These are phyloP conservation scores for Leptodermis oblonga DNA, from an alignment of 257 asterid species.

Conservation along the genomic window DNA sequence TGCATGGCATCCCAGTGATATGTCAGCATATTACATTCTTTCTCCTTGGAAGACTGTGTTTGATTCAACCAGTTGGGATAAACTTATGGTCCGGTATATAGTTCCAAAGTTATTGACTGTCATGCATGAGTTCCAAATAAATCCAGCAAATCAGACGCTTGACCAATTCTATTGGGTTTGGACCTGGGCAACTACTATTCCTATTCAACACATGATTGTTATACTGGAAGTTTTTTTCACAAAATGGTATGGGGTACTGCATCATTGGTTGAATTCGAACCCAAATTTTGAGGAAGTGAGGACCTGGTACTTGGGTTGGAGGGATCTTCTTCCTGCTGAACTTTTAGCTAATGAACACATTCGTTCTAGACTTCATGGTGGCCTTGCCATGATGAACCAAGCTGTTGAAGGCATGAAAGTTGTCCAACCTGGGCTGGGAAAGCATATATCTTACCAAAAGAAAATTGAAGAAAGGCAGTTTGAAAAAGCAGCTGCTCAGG, in stretches of 20 bases:
- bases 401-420: constrained; percentile 86
- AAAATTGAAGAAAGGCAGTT: constrained; percentile 75
- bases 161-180: constrained; percentile 66
- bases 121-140: constrained; percentile 65
- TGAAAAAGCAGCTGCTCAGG: constrained; percentile 75
- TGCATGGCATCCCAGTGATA: constrained; percentile 90
- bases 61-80: constrained; percentile 88
- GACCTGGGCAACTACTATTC: constrained; percentile 62
- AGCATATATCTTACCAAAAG: constrained; percentile 60
- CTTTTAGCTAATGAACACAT: constrained; percentile 71
- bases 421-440: constrained; percentile 72
- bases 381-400: constrained; percentile 77
- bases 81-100: constrained; percentile 59
- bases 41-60: constrained; percentile 89
- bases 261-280: constrained; percentile 68
- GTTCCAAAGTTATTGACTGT: constrained; percentile 57
- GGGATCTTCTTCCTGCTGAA: constrained; percentile 65
- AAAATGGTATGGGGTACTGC: constrained; percentile 85
- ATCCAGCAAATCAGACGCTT: constrained; percentile 67
- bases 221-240: constrained; percentile 72
- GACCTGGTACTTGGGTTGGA: constrained; percentile 85
- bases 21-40: constrained; percentile 66
- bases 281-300: constrained; percentile 78
- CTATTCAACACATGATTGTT: constrained; percentile 75
- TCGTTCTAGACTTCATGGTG: constrained; percentile 52